Evolutionary conservation across 768 basidiomycete genomes (phyloP), one percentile per base, ranked within the genome.

Genomic region (Austroboletus eburneus): DNA sequence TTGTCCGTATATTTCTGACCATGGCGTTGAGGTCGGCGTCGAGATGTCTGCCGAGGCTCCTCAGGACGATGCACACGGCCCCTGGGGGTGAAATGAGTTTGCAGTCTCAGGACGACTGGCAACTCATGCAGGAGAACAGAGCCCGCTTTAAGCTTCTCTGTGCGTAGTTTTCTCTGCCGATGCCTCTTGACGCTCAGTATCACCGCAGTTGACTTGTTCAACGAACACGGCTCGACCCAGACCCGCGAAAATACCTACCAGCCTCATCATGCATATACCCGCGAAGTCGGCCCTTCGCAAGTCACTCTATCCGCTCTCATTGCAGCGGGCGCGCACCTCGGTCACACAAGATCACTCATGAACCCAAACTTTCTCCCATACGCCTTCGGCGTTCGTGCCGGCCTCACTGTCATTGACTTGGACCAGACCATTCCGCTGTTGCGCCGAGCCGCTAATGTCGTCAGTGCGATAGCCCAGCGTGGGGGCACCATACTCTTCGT

Each of bases 321-420:
- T 35, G 94, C 96, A 2, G 76, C 93, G 13, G 92, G 92, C 21
- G 94, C 96, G 14, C 94, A 97, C 63, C 81, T 98, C 37, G 96
- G 96, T 7, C 94, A 98, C 63, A 78, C 87, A 27, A 77, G 79
- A 32, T 76, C 83, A 5, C 79, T 91, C 55, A 85, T 94, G 75
- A 89, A 92, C 65, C 85, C 91, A 23, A 88, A 90, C 64, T 93
- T 92, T 57, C 73, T 86, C 57, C 89, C 94, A 24, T 95, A 93
- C 65, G 84, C 94, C 29, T 97, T 96, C 63, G 96, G 94, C 50
- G 80, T 81, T 14, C 89, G 96, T 45, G 80, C 91, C 36, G 90
- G 87, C 13, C 77, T 97, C 56, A 90, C 91, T 39, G 77, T 97
- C 65, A 97, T 98, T 65, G 91, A 98, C 69, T 78, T 98, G 23